phyloP scores from a whole-genome alignment of 129 eudicot genomes.

The Pseudognaphalium luteoalbum region DNA sequence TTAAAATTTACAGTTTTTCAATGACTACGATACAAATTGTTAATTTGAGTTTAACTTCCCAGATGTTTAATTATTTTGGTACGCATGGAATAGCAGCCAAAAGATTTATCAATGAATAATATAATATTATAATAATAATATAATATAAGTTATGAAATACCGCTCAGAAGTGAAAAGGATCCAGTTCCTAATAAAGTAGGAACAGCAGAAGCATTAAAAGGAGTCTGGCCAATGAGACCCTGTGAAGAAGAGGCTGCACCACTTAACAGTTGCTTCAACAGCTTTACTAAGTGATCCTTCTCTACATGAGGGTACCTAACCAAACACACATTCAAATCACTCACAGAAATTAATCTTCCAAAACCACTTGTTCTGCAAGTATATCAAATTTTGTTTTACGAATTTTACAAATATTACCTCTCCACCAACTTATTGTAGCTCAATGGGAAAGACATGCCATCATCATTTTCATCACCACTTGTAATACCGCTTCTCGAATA shows the following conservation, averaged over 20 bases:
- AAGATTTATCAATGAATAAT: not conserved
- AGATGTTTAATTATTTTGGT: conserved; percentile 7
- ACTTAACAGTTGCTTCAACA: conserved; percentile 70
- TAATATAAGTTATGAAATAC: conserved; percentile 42
- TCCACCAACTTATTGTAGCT: conserved; percentile 83
- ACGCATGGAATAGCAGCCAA: conserved; percentile 7
- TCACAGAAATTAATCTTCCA: not conserved
- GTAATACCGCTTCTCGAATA: conserved; percentile 76
- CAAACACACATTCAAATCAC: conserved; percentile 27
- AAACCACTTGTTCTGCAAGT: not conserved
- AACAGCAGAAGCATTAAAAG: conserved; percentile 69
- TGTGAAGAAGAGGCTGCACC: conserved; percentile 48
- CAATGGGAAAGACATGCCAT: conserved; percentile 84
- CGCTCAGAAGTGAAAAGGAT: conserved; percentile 71
- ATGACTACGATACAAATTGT: conserved; percentile 1
- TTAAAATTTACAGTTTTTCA: not conserved
- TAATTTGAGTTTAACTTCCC: not conserved
- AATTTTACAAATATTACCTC: conserved; percentile 46
- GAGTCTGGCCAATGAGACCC: conserved; percentile 41
- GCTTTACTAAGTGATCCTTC: conserved; percentile 94
- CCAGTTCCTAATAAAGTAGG: conserved; percentile 94
- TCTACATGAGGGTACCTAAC: conserved; percentile 78
- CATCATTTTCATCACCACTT: conserved; percentile 92
- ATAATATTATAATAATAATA: not conserved
- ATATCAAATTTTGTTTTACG: not conserved